A percentile compares a stretch with the other conserved stretches of the same genome.
phyloP scores from a whole-genome alignment of 352 stramenopile species.

The Phytophthora europaea region DNA sequence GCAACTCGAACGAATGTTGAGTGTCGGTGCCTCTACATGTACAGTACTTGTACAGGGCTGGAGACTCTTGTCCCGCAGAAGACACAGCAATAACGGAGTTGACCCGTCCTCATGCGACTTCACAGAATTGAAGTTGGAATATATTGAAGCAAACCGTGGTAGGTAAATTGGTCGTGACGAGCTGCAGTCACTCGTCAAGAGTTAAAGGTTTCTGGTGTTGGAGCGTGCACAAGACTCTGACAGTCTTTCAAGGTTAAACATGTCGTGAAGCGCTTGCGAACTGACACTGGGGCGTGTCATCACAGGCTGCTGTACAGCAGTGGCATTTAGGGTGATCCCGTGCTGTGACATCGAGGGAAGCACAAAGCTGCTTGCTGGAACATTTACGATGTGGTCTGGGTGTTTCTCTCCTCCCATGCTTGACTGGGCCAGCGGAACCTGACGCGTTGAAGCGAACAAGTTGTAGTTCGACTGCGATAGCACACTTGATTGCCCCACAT shows the following conservation, averaged over 20 bases:
- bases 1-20: background rate
- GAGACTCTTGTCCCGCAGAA: background rate
- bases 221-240: background rate
- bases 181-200: background rate
- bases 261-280: conserved; percentile 32
- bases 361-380: conserved; percentile 15
- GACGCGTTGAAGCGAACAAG: conserved; percentile 28
- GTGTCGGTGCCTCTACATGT: background rate
- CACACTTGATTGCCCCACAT: conserved; percentile 19
- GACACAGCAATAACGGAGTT: background rate
- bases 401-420: conserved; percentile 14
- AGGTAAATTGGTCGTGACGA: background rate
- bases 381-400: conserved; percentile 18
- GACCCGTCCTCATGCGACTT: too few relatives aligned
- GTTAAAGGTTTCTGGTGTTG: conserved; percentile 2
- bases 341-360: conserved; percentile 22
- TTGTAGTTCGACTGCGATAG: conserved; percentile 31
- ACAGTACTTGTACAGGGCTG: background rate
- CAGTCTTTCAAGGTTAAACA: conserved; percentile 35
- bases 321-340: background rate
- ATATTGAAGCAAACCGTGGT: background rate
- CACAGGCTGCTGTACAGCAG: conserved; percentile 1
- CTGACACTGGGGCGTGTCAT: conserved; percentile 28
- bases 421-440: conserved; percentile 20
- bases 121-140: background rate